phyloP scores from a whole-genome alignment of 78 protist species.

The Dictyostelium firmibasis region DNA sequence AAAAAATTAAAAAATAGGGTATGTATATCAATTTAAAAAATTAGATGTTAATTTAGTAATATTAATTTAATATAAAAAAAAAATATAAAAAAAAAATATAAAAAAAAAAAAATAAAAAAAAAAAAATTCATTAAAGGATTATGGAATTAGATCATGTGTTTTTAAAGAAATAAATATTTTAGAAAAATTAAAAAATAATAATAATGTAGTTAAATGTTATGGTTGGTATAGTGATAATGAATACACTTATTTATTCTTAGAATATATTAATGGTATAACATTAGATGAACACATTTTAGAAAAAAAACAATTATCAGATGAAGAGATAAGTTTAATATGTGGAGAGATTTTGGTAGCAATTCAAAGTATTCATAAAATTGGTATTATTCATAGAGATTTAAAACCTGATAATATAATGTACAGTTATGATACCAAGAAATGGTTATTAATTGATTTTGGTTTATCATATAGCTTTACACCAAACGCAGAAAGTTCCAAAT shows the following conservation, averaged over 20 bases:
- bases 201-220: not conserved
- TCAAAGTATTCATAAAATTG: not conserved
- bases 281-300: not conserved
- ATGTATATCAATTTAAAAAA: no score
- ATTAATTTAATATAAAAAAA: no score
- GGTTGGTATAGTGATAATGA: not conserved
- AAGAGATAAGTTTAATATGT: not conserved
- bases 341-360: not conserved
- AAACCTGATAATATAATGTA: not conserved
- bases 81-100: no score
- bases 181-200: not conserved
- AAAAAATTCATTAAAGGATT: not conserved
- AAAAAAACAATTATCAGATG: not conserved
- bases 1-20: not conserved
- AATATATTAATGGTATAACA: not conserved
- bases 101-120: no score
- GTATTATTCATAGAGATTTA: not conserved
- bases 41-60: no score
- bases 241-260: not conserved
- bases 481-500: not conserved
- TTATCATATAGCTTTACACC: not conserved
- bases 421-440: not conserved
- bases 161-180: not conserved
- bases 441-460: not conserved
- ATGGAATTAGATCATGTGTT: not conserved